A percentile compares a stretch with the other conserved stretches of the same genome.
Conservation (phyloP, 768 basidiomycete species). For the Lentinus brumalis region DNA sequence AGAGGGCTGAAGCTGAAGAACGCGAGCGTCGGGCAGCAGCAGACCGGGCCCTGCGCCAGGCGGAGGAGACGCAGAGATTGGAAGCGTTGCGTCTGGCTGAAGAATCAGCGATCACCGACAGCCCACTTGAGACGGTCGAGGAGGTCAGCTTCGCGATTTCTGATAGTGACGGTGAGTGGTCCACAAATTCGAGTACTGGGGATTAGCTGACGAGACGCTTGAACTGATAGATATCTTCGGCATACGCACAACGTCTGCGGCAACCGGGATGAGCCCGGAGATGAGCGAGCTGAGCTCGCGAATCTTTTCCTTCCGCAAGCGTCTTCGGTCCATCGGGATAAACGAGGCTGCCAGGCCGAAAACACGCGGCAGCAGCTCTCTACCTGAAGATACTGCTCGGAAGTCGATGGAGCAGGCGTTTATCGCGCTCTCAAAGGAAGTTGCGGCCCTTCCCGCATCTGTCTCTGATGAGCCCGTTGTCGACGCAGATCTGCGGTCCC, state of each 20-base stretch:
- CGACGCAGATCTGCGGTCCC: conserved; percentile 61
- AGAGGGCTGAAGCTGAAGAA: conserved; percentile 25
- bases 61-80: conserved; percentile 24
- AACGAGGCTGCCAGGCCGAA: conserved; percentile 52
- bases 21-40: background rate
- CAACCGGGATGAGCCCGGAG: conserved; percentile 36
- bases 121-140: conserved; percentile 14
- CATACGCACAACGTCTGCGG: conserved; percentile 39
- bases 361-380: conserved; percentile 34
- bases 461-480: conserved; percentile 40
- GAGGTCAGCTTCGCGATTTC: conserved; percentile 11
- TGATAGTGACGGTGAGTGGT: conserved; percentile 16
- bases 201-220: background rate
- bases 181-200: background rate
- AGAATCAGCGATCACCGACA: conserved; percentile 1
- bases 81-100: conserved; percentile 8
- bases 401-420: conserved; percentile 52
- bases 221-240: conserved; percentile 58
- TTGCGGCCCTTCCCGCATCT: conserved; percentile 47
- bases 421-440: conserved; percentile 45
- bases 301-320: conserved; percentile 57
- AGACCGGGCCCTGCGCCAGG: conserved; percentile 8
- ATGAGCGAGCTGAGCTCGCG: conserved; percentile 48
- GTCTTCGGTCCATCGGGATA: conserved; percentile 62
- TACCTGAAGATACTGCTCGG: conserved; percentile 55